phyloP scores from a whole-genome alignment of 768 basidiomycete genomes.

The Xerocomellus chrysenteron region DNA sequence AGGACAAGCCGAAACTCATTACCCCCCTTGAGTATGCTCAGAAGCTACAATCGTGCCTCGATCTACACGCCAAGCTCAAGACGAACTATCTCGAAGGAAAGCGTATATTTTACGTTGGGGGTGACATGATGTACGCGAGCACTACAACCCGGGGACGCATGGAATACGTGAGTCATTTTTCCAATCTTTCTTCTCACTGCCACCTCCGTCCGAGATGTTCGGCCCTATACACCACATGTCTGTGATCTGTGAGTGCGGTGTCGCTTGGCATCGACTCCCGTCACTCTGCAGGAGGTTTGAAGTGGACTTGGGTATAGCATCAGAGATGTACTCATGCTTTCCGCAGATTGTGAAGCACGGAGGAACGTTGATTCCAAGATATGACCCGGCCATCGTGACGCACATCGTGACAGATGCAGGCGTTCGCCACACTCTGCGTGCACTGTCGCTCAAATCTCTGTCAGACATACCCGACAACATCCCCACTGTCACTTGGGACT shows the following conservation, averaged over 20 bases:
- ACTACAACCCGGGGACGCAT: slow-evolving; percentile 54
- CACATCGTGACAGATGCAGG: slow-evolving; percentile 61
- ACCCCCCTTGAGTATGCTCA: slow-evolving; percentile 56
- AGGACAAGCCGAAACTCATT: slow-evolving; percentile 41
- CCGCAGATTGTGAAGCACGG: slow-evolving; percentile 62
- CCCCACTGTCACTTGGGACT: slow-evolving; percentile 63
- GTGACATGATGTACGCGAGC: slow-evolving; percentile 54
- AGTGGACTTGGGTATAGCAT: background rate
- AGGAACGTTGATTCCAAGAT: slow-evolving; percentile 57
- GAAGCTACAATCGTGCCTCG: slow-evolving; percentile 39
- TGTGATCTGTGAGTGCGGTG: too few relatives aligned
- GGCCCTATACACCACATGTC: background rate
- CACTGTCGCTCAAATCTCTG: slow-evolving; percentile 49
- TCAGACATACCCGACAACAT: slow-evolving; percentile 63
- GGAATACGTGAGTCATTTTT: slow-evolving; percentile 51
- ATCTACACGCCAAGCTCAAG: slow-evolving; percentile 19
- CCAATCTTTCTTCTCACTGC: background rate
- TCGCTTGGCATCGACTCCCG: too few relatives aligned
- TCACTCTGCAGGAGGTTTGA: background rate
- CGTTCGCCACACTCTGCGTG: slow-evolving; percentile 27
- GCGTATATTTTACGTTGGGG: slow-evolving; percentile 57
- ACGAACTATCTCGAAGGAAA: slow-evolving; percentile 48
- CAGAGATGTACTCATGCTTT: slow-evolving; percentile 5
- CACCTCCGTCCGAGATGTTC: background rate
- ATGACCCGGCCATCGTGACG: slow-evolving; percentile 55